Base-by-base conservation (phyloP, 306 rosid genomes). In the Quercus engelmannii region DNA sequence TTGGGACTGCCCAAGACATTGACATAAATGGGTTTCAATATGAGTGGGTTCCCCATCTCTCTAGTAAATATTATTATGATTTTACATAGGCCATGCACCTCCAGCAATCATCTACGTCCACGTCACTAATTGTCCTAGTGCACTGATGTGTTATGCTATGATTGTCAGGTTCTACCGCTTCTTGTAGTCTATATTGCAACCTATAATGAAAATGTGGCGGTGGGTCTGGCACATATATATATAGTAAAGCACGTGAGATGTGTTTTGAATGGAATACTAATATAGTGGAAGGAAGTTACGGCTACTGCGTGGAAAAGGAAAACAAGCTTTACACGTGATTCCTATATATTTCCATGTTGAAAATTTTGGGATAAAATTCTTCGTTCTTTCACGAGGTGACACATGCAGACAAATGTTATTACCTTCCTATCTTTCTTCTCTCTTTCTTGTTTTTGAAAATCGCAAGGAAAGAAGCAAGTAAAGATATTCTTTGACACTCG, bases 201-300 rank as follows among this genome's bases (percentile, higher is more conserved):
- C 4, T 5, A 1, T 1, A 13, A 62, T 23, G 35, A 6, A 3
- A 3, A 5, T 1, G 69, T 14, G 41, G 69, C 41, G 69, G 38
- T 63, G n/a, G 5, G 25, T 64, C 2, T 31, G 64, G 63, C 12
- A 33, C 5, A 33, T 33, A 33, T 5, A 33, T 18, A 13, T 6
- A 14, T 13, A 26, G 30, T 41, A 30, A 35, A 35, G 79, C 81
- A 82, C 81, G 79, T 75, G 85, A 81, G 46, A 6, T 57, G 75
- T 15, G 69, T 7, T 35, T 41, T 8, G 46, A 41, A 41, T 62
- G 23, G 25, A 81, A 74, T 19, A 30, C 19, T 1, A 41, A 2
- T 41, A 41, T 8, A 7, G 46, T 7, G 46, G 3, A 41, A 41
- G 46, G 67, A 17, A 46, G 59, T 25, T 35, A 59, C 56, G 78